Percentiles rank a stretch among this genome's conserved stretches.
phyloP scores from a whole-genome alignment of 352 stramenopile genomes.

The Phytophthora nicotianae region DNA sequence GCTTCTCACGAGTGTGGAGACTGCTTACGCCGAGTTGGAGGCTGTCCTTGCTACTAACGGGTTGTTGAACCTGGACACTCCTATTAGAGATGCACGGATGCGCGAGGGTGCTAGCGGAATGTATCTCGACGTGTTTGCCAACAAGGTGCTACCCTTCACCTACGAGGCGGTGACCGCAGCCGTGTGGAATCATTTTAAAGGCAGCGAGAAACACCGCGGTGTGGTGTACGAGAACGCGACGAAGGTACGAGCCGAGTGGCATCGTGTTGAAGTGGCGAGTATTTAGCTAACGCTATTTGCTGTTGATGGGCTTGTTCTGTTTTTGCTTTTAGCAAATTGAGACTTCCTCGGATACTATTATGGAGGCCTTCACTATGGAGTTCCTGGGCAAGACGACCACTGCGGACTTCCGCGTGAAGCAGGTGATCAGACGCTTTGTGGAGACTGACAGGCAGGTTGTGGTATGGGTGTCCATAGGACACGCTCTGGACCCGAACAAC shows the following conservation, averaged over 20 bases:
- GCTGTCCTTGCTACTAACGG: slow-evolving; percentile 35
- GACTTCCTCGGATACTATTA: slow-evolving; percentile 45
- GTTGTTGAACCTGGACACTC: slow-evolving; percentile 28
- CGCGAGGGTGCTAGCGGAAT: slow-evolving; percentile 35
- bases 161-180: slow-evolving; percentile 29
- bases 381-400: slow-evolving; percentile 37
- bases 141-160: slow-evolving; percentile 40
- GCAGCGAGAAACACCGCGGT: slow-evolving; percentile 37
- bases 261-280: neutral
- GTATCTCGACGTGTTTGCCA: slow-evolving; percentile 45
- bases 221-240: slow-evolving; percentile 39
- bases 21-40: slow-evolving; percentile 37
- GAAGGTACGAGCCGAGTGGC: slow-evolving; percentile 18
- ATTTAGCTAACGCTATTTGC: slow-evolving; percentile 13
- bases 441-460: slow-evolving; percentile 44
- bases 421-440: slow-evolving; percentile 47
- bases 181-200: slow-evolving; percentile 45
- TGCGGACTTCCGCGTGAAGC: slow-evolving; percentile 42
- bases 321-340: slow-evolving; percentile 23
- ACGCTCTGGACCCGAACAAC: slow-evolving; percentile 26
- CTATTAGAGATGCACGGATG: slow-evolving; percentile 34
- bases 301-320: neutral
- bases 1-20: slow-evolving; percentile 37
- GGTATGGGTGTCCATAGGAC: slow-evolving; percentile 46
- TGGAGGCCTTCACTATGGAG: slow-evolving; percentile 53